Base-by-base conservation (phyloP, 192 early-diverging fungal genomes). In the Anaeromyces robustus region DNA sequence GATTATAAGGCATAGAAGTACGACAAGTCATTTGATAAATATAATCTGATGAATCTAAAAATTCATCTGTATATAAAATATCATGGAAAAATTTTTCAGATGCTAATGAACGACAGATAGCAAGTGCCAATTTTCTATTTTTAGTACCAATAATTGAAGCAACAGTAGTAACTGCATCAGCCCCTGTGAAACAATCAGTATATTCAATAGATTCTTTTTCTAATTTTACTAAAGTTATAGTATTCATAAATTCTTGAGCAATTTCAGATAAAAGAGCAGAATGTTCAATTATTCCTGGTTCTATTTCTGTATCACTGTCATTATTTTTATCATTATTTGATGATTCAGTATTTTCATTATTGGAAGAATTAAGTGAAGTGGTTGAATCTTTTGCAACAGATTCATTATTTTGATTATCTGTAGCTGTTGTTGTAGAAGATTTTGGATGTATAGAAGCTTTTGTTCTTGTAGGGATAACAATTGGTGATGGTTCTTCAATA, bases 31-130 rank as follows among this genome's bases (percentile, higher is more conserved):
- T 95, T 78, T 91, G 87, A 83, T 97, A 98, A 17, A 98, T 82
- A 82, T 96, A 94, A 77, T 91, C 85, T 26, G 87, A 81, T 59
- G 93, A 92, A 82, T 97, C 96, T n/a, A 94, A 91, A 77, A 98
- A 89, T 11, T 94, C 87, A 85, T 94, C 92, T 41, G 92, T 92
- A 84, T 94, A 96, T 17, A 87, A 92, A 22, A 97, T 95, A 85
- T 98, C 95, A 83, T 96, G 93, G 86, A 98, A 96, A 80, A 97
- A 91, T 59, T 89, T 89, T 85, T 98, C 96, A 77, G 93, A 89
- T 83, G 94, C 95, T 80, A 98, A 85, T 17, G 96, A 93, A n/a
- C 96, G 90, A 29, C 97, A 96, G 26, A 96, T 85, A 11, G 96
- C 87, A 30, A 97, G 84, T 9, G 95, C 94, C 77, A 96, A 85